Base-by-base conservation (phyloP, 1,284 basidiomycete genomes). In the Rhodotorula sp. region DNA sequence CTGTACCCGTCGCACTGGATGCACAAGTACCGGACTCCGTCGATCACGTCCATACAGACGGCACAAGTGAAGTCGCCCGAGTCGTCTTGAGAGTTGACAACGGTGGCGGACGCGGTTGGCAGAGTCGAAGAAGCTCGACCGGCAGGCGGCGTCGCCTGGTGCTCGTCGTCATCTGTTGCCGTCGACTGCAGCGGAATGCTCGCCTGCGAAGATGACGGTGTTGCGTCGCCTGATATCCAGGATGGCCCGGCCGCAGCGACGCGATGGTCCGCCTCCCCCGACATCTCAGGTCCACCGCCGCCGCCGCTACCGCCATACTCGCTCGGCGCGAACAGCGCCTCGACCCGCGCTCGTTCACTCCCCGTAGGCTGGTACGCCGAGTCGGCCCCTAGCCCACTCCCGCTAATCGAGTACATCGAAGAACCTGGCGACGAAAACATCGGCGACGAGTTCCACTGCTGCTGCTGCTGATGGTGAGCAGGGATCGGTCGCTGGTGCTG, bases 271-370 rank as follows among this genome's bases (percentile, higher is more conserved):
- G 38, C 38, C 10, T 10, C 38, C 10, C 10, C 38, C 34, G n/a
- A 31, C 18, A 15, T 21, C 34, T 23, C 10, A 34, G 38, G 7
- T 43, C 34, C 61, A n/a, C 3, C 61, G 34, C 18, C 56, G 8
- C 18, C 31, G 16, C 56, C 26, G 34, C 34, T 34, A 18, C 34
- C 19, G 15, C 23, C 57, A 14, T 45, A 21, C 57, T 38, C 34
- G 34, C 57, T 59, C 38, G 57, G 57, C 21, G 57, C 57, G 21
- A 59, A 59, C 18, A 59, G 34, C 12, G 21, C 57, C 34, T 59
- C 38, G 23, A 45, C 57, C 14, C 57, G 19, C 23, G 34, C 57
- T 19, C 57, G 57, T 23, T 43, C 23, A 23, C 57, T 59, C 38
- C 43, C 38, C 23, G 38, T 59, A 19, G 57, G 57, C 10, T 38